Percentiles rank a stretch among this genome's conserved stretches.
phyloP scores from a whole-genome alignment of 192 early-diverging fungal species.

The Tieghemiomyces parasiticus region DNA sequence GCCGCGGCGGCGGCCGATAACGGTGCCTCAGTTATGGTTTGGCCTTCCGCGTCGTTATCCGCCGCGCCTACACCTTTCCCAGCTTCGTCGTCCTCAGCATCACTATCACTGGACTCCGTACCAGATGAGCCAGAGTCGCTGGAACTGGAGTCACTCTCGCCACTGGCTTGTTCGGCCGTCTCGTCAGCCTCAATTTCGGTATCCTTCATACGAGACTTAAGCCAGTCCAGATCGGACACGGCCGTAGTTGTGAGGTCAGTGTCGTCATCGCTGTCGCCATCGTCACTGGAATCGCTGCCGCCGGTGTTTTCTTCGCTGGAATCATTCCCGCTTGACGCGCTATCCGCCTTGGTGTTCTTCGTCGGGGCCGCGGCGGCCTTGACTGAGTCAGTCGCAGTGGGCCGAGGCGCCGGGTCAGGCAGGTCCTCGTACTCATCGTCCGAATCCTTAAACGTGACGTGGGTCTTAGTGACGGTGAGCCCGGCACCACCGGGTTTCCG shows the following conservation, averaged over 20 bases:
- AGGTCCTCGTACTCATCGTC: conserved; percentile 73
- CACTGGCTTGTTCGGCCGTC: conserved; percentile 13
- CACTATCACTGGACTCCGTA: background rate
- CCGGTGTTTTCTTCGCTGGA: background rate
- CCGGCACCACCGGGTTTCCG: conserved; percentile 45
- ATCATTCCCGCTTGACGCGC: too few species aligned
- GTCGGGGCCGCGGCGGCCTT: background rate
- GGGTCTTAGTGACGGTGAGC: conserved; percentile 37
- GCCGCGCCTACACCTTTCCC: too few species aligned
- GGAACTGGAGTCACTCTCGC: conserved; percentile 7
- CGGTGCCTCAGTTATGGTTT: too few species aligned
- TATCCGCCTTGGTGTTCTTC: too few species aligned
- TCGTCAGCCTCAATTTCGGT: conserved; percentile 16
- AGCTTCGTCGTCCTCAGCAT: conserved; percentile 12
- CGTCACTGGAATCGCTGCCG: conserved; percentile 12
- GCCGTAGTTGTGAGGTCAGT: conserved; percentile 8
- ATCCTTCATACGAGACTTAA: conserved; percentile 46
- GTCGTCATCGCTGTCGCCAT: conserved; percentile 13
- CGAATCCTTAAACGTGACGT: conserved; percentile 44
- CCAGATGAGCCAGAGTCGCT: conserved; percentile 16
- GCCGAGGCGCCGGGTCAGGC: conserved; percentile 18
- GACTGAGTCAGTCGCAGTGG: too few species aligned
- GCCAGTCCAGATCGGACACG: conserved; percentile 50
- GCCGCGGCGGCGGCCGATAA: too few species aligned
- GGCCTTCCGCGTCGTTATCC: too few species aligned